Evolutionary conservation across 1,284 basidiomycete genomes (phyloP).

Genomic region (Rhodotorula sp.): DNA sequence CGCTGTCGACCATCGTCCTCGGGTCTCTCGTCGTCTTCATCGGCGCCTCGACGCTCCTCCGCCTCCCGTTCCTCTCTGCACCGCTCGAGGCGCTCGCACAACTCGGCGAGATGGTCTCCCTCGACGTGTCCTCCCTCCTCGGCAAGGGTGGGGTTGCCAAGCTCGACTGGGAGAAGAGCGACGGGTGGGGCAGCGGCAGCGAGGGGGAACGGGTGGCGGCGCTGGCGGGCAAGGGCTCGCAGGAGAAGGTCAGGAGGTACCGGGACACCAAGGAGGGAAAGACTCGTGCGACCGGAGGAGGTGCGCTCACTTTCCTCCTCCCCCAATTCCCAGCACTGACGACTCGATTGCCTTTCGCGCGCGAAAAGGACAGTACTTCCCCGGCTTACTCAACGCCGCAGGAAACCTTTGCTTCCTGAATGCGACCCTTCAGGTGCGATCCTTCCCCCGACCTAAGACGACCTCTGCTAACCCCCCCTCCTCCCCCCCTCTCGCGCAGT

Average conservation of each 20-base stretch:
- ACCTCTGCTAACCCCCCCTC: too few relatives aligned
- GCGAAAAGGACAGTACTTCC: slow-evolving; percentile 60
- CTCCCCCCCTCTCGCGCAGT: slow-evolving; percentile 3
- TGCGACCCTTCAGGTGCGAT: slow-evolving; percentile 77
- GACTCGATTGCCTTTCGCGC: not conserved
- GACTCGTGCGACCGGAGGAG: not conserved
- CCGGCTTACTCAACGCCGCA: slow-evolving; percentile 88
- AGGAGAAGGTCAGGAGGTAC: slow-evolving; percentile 14
- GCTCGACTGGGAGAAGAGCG: slow-evolving; percentile 16
- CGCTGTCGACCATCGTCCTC: not conserved
- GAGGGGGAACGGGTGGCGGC: not conserved
- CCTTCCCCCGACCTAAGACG: fast-evolving
- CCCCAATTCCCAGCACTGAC: not conserved
- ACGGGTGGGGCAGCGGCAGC: not conserved
- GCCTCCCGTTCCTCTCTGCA: not conserved
- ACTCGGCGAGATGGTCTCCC: slow-evolving; percentile 8
- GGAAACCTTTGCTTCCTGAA: slow-evolving; percentile 96
- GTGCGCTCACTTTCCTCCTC: not conserved
- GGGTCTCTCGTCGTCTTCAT: not conserved
- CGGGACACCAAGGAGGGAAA: slow-evolving; percentile 14
- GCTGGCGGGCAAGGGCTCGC: not conserved
- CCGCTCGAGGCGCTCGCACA: not conserved
- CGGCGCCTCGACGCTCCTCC: not conserved
- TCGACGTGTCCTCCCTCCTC: slow-evolving; percentile 16
- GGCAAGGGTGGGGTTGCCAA: slow-evolving; percentile 9